Percentiles rank a stretch among this genome's conserved stretches.
Evolutionary conservation across 176 grass and related monocot genomes (phyloP).

Genomic region (Leersia perrieri): DNA sequence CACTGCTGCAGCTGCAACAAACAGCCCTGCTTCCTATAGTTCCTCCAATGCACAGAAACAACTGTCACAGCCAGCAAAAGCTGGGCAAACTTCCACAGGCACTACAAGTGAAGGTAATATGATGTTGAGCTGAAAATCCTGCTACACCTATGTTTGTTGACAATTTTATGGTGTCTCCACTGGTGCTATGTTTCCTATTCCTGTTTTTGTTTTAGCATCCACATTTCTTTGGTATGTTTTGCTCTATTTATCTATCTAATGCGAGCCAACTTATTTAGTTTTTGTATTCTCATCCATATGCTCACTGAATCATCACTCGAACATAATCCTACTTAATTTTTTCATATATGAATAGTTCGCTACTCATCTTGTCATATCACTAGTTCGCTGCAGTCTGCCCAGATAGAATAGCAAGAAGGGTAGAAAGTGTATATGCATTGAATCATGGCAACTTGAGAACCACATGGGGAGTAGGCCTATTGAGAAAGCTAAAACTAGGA

Average conservation of each 20-base stretch:
- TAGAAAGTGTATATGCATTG: neutral
- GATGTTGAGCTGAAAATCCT: neutral
- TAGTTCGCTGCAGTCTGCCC: neutral
- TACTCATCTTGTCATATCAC: neutral
- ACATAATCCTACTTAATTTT: neutral
- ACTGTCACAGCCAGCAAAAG: slow-evolving; percentile 32
- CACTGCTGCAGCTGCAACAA: slow-evolving; percentile 38
- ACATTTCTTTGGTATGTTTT: neutral
- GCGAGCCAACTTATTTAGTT: neutral
- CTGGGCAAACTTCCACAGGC: slow-evolving; percentile 28
- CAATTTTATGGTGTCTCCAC: neutral
- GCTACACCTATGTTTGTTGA: neutral
- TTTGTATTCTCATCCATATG: neutral
- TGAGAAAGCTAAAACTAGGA: neutral
- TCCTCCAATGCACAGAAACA: slow-evolving; percentile 31
- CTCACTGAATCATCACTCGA: neutral
- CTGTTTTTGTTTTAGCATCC: neutral
- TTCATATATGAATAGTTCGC: neutral
- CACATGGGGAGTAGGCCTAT: neutral
- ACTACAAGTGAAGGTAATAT: slow-evolving; percentile 42
- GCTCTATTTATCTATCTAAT: neutral
- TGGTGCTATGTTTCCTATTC: neutral
- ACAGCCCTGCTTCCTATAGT: slow-evolving; percentile 41
- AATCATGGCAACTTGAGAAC: neutral
- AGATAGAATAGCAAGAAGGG: neutral